Percentiles rank a stretch among this genome's conserved stretches.
These are phyloP conservation scores for carrot (Daucus carota) DNA, from an alignment of 129 eudicot genomes.

Conservation along the genomic window DNA sequence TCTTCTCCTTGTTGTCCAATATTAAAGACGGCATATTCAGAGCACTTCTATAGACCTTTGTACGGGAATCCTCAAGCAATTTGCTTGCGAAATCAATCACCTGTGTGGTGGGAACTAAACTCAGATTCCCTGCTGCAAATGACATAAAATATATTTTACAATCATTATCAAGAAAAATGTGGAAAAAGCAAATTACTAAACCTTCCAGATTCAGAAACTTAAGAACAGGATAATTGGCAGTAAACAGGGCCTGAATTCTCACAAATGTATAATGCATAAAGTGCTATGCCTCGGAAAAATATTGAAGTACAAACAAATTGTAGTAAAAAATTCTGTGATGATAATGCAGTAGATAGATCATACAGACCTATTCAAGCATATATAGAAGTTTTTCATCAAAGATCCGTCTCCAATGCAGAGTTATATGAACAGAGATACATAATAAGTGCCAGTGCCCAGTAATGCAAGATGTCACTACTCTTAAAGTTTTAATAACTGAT, in stretches of 20 bases:
- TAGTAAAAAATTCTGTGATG: neutral
- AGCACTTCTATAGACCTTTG: conserved; percentile 33
- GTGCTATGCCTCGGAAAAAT: neutral
- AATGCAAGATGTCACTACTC: neutral
- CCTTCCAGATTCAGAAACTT: neutral
- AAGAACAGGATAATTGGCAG: neutral
- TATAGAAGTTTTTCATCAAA: neutral
- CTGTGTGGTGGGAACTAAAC: conserved; percentile 48
- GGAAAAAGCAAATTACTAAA: neutral
- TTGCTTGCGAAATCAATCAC: conserved; percentile 37
- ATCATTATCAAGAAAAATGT: neutral
- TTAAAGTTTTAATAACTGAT: too few species aligned
- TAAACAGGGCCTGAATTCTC: neutral
- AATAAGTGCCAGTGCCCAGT: neutral
- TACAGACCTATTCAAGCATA: neutral
- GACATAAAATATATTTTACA: neutral
- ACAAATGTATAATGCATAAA: neutral
- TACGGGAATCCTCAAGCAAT: conserved; percentile 50
- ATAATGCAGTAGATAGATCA: neutral
- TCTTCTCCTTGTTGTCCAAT: conserved; percentile 55
- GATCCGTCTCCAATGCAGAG: neutral
- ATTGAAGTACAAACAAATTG: neutral
- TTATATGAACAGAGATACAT: neutral
- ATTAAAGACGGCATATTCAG: conserved; percentile 79
- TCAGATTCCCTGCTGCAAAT: conserved; percentile 52